phyloP scores from a whole-genome alignment of 208 protist genomes.

The Porcisia hertigi region DNA sequence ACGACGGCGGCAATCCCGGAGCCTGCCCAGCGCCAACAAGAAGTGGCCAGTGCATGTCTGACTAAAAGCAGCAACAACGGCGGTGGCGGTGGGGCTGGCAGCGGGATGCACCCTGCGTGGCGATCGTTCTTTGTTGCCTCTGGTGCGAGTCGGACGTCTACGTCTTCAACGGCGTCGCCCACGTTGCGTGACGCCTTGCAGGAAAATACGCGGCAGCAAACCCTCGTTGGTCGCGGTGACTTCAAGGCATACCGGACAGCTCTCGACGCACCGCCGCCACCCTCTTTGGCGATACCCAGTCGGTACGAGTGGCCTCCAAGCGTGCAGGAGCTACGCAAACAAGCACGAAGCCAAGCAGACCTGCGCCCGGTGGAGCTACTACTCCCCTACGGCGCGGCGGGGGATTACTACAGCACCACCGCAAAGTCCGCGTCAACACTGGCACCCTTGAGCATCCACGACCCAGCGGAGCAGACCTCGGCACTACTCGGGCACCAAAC shows the following conservation, averaged over 20 bases:
- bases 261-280: not conserved
- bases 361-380: slow-evolving; percentile 34
- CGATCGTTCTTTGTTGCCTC: slow-evolving; percentile 19
- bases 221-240: slow-evolving; percentile 4
- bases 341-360: not conserved
- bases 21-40: not conserved
- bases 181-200: not conserved
- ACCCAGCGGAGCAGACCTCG: slow-evolving; percentile 6
- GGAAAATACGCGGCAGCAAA: slow-evolving; percentile 12
- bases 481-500: slow-evolving; percentile 23
- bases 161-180: not conserved
- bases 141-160: not conserved
- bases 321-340: slow-evolving; percentile 11
- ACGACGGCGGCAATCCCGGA: not conserved
- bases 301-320: slow-evolving; percentile 31
- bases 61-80: not conserved
- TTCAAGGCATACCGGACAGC: not conserved
- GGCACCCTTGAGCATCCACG: slow-evolving; percentile 7
- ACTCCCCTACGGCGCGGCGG: slow-evolving; percentile 37
- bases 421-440: slow-evolving; percentile 5
- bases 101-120: slow-evolving; percentile 20
- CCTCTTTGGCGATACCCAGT: slow-evolving; percentile 2
- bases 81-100: not conserved
- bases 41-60: not conserved
- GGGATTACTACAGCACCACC: slow-evolving; percentile 21